phyloP scores from a whole-genome alignment of 768 basidiomycete species.

The Kondoa subrosea region DNA sequence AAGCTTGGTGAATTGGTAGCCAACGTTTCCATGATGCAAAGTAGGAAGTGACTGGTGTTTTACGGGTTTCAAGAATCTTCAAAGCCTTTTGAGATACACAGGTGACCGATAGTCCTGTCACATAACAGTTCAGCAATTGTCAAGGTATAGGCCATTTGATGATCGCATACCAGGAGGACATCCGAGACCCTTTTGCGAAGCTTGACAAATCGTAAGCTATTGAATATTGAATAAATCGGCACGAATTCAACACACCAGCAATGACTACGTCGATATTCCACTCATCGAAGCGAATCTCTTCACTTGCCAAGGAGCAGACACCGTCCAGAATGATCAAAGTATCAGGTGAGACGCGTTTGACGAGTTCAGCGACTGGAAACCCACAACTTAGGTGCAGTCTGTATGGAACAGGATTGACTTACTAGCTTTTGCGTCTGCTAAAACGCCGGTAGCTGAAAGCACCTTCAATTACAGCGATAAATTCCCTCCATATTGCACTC shows the following conservation, averaged over 20 bases:
- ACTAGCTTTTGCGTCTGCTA: slow-evolving; percentile 52
- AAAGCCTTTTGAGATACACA: slow-evolving; percentile 65
- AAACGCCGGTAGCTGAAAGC: slow-evolving; percentile 46
- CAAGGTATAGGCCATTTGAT: no score
- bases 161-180: slow-evolving; percentile 86
- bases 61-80: slow-evolving; percentile 47
- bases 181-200: slow-evolving; percentile 81
- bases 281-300: slow-evolving; percentile 82
- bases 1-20: slow-evolving; percentile 49
- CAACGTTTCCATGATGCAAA: slow-evolving; percentile 59
- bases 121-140: no score
- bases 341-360: slow-evolving; percentile 60
- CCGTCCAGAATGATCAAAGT: slow-evolving; percentile 74
- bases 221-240: not conserved
- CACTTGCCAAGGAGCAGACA: slow-evolving; percentile 92
- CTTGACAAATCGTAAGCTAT: slow-evolving; percentile 44
- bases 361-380: slow-evolving; percentile 52
- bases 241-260: not conserved
- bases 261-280: slow-evolving; percentile 78
- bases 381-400: no score
- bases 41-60: slow-evolving; percentile 25
- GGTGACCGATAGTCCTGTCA: slow-evolving; percentile 71
- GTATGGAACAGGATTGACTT: slow-evolving; percentile 39
- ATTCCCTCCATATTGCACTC: not conserved
- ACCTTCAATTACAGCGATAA: slow-evolving; percentile 41